Evolutionary conservation across 139 green algal genomes (phyloP).

Genomic region (Chlamydomonas schloesseri): DNA sequence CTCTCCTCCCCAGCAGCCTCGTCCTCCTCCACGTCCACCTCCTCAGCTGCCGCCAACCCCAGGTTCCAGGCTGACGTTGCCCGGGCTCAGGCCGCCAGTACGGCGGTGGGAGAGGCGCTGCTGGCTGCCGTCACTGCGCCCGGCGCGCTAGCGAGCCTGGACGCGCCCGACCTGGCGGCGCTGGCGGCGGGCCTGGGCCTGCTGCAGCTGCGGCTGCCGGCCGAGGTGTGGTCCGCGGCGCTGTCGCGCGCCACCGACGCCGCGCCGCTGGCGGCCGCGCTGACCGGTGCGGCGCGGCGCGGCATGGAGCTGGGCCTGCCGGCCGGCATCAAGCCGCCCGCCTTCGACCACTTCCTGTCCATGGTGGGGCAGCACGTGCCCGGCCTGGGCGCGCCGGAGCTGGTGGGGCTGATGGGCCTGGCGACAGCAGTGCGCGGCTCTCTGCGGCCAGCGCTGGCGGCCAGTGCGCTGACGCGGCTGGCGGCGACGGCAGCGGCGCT

Average conservation of each 20-base stretch:
- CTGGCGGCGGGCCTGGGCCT: neutral
- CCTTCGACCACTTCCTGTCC: slow-evolving; percentile 18
- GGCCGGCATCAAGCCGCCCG: neutral
- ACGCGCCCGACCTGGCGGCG: slow-evolving; percentile 22
- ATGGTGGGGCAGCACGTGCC: slow-evolving; percentile 16
- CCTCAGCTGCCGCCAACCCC: too few species aligned
- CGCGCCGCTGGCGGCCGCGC: neutral
- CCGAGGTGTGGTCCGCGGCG: slow-evolving; percentile 23
- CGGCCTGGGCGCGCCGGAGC: neutral
- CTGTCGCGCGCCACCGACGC: slow-evolving; percentile 34
- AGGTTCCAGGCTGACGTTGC: too few species aligned
- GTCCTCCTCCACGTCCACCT: too few species aligned
- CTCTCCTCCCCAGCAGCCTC: neutral
- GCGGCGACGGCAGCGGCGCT: neutral
- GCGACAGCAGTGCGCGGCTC: slow-evolving; percentile 2
- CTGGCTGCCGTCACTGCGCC: neutral
- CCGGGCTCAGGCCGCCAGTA: too few species aligned
- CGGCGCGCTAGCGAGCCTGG: neutral
- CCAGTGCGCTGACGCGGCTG: slow-evolving; percentile 8
- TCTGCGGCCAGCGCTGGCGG: slow-evolving; percentile 2
- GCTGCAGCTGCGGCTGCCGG: neutral
- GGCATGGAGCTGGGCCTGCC: slow-evolving; percentile 19
- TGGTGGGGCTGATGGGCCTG: slow-evolving; percentile 16
- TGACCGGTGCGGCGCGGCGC: slow-evolving; percentile 1
- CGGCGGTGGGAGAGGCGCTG: slow-evolving; percentile 15